Percentiles rank a stretch among this genome's conserved stretches.
These are phyloP conservation scores for Astrothelium subdiscretum DNA, from an alignment of 495 filamentous ascomycete genomes.

Conservation along the genomic window DNA sequence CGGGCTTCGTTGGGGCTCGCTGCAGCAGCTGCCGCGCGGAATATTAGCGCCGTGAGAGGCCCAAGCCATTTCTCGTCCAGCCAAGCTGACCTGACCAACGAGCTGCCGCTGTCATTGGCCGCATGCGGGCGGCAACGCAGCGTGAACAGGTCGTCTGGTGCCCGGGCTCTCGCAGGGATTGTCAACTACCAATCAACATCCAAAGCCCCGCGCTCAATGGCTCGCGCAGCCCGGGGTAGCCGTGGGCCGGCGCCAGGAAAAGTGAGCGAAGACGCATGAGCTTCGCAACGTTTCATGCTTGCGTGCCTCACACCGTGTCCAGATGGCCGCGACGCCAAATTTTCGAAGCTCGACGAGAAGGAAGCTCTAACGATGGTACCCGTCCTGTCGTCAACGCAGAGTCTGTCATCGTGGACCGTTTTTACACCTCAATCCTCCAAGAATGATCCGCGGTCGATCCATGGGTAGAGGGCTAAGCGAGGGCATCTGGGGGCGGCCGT, in stretches of 20 bases:
- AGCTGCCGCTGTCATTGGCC: neutral
- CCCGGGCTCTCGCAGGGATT: neutral
- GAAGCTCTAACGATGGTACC: no score
- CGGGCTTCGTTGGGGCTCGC: neutral
- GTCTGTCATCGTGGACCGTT: no score
- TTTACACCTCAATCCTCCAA: no score
- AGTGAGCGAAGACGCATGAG: neutral
- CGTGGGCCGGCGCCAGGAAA: conserved; percentile 1
- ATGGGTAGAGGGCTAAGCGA: no score
- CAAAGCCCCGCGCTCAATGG: neutral
- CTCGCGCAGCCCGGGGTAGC: neutral
- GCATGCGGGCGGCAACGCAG: neutral
- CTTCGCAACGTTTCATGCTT: neutral
- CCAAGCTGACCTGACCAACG: neutral
- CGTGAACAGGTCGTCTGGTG: neutral
- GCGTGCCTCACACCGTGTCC: neutral
- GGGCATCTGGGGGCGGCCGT: neutral
- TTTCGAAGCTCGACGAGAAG: no score
- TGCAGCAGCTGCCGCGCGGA: conserved; percentile 2
- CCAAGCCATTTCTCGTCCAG: neutral
- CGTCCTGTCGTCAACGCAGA: no score
- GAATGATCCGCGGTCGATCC: neutral
- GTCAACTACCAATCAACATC: neutral
- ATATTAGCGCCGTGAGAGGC: neutral
- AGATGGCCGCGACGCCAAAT: neutral